phyloP scores from a whole-genome alignment of 768 basidiomycete species.

The Mycena filopes region DNA sequence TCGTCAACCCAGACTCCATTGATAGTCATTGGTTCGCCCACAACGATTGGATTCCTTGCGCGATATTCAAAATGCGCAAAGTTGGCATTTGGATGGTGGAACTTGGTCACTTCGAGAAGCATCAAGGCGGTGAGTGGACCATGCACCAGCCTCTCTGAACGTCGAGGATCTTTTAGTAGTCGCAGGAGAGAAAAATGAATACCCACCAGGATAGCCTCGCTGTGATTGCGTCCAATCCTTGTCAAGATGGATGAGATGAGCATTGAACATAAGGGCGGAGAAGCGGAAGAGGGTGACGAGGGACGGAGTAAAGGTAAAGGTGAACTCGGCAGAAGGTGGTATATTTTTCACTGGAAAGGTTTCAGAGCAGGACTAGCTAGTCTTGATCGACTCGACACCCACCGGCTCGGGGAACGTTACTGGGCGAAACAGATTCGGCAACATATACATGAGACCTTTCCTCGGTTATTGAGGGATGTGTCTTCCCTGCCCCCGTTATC shows the following conservation, averaged over 20 bases:
- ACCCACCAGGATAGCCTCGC: slow-evolving; percentile 79
- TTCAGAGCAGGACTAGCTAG: too few relatives aligned
- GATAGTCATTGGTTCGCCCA: slow-evolving; percentile 50
- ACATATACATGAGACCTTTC: slow-evolving; percentile 79
- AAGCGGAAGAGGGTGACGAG: slow-evolving; percentile 84
- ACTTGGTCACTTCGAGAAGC: slow-evolving; percentile 70
- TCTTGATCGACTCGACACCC: too few relatives aligned
- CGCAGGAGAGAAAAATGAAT: slow-evolving; percentile 1
- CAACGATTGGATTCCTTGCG: slow-evolving; percentile 63
- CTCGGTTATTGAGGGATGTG: slow-evolving; percentile 63
- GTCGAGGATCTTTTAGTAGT: background rate
- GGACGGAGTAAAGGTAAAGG: slow-evolving; percentile 74
- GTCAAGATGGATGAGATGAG: slow-evolving; percentile 87
- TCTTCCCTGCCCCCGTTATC: slow-evolving; percentile 55
- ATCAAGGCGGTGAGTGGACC: slow-evolving; percentile 85
- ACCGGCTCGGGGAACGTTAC: slow-evolving; percentile 58
- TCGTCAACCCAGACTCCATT: slow-evolving; percentile 46
- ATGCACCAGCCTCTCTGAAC: slow-evolving; percentile 82
- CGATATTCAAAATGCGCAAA: slow-evolving; percentile 69
- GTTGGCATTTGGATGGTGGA: slow-evolving; percentile 58
- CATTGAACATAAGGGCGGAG: slow-evolving; percentile 89
- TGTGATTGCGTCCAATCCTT: slow-evolving; percentile 71
- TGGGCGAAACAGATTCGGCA: slow-evolving; percentile 39
- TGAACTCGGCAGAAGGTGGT: slow-evolving; percentile 62
- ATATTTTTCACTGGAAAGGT: slow-evolving; percentile 57